Base-by-base conservation (phyloP, 2,329 filamentous ascomycete genomes). In the Xylaria sp. region DNA sequence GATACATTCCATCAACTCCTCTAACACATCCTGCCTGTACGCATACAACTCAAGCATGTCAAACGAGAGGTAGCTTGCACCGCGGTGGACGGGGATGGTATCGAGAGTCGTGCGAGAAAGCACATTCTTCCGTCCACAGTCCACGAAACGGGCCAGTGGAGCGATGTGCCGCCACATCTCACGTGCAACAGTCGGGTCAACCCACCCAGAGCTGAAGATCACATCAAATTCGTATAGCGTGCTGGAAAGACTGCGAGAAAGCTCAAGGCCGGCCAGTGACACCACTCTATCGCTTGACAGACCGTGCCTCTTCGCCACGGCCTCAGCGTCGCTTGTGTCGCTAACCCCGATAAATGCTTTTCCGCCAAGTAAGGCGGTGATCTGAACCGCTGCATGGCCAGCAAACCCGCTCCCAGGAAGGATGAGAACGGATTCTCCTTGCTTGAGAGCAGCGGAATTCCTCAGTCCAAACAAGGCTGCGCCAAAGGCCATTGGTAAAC, bases 361-460 rank as follows among this genome's bases (percentile, higher is more conserved):
- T 2, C n/a, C 15, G 21, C 38, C 38, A 19, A 41, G 15, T 3
- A 10, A 3, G 66, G 51, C 54, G 54, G 35, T 17, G 55, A 41
- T 6, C 17, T 25, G 13, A 13, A 13, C 19, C 31, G 53, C 15
- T 37, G 25, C n/a, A n/a, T n/a, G n/a, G n/a, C n/a, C 11, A 55
- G 63, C 48, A 64, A 13, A 13, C 51, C 46, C 55, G 58, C 53
- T 1, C 27, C 40, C 48, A 64, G 63, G 11, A 60, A 67, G n/a
- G 27, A 31, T 31, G 62, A 55, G 41, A 67, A 66, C 25, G 47
- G 17, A n/a, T 69, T 29, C 33, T 68, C 58, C 6, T 56, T 17
- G 58, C 65, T 68, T 37, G 47, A 41, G 1, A 48, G 43, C 46
- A 23, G 46, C 46, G 9, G 25, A 19, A 13, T 9, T 37, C 15